Base-by-base conservation (phyloP, 306 rosid genomes). In the Sicyos edulis region DNA sequence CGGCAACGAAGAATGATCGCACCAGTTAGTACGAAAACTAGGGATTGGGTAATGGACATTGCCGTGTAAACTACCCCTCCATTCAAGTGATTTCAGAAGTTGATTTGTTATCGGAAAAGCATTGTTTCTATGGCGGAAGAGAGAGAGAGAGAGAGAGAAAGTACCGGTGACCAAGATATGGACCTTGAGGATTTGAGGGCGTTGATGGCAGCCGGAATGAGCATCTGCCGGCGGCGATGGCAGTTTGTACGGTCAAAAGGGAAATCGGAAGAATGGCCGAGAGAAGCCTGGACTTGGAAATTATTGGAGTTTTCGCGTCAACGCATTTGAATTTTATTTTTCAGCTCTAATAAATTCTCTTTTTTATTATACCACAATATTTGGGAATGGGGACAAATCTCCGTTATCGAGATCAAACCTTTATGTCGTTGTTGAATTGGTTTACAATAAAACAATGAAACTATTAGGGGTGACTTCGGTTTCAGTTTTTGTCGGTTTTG, bases 161-260 rank as follows among this genome's bases (percentile, higher is more conserved):
- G 34, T 65, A 65, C 71, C 71, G 71, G 54, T 32, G 10, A 42
- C 71, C 71, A 65, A 65, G 71, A 42, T 42, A 65, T 65, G 12
- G 21, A 44, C 71, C 50, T 65, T 6, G 71, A 65, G 69, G 69
- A 63, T 20, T 42, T 65, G 53, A 65, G 17, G 71, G 71, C 71
- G 32, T 65, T 42, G 9, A 65, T 0, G 32, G 32, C 54, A 2
- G 71, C 51, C 22, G 71, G 53, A 65, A 44, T 17, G 51, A 11
- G 1, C 71, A 65, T 65, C 26, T 52, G n/a, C 54, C 54, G 15
- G 70, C 10, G 53, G 32, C 32, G 54, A 40, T 4, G 71, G 32
- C 11, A 2, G 8, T 40, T 40, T 6, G 45, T 40, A 37, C 70
- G 26, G 47, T 0, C 66, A 29, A 16, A 62, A 22, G 9, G 17